Base-by-base conservation (phyloP, 1,284 basidiomycete genomes). In the Puccinia hordei region DNA sequence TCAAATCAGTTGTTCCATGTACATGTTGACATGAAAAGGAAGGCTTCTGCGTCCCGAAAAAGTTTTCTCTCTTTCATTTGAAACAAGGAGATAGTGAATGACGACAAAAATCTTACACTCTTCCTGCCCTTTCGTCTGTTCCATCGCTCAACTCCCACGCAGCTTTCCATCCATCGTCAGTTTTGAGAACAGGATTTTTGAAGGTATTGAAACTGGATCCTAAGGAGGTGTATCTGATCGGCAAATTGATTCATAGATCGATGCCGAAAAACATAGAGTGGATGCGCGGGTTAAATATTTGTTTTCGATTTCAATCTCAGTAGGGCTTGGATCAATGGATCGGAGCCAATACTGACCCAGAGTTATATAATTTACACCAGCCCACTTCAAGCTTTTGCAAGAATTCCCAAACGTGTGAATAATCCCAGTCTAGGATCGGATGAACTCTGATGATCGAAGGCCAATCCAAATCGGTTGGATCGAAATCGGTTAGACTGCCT, bases 381-480 rank as follows among this genome's bases (percentile, higher is more conserved):
- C 91, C 92, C 13, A 98, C 90, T 1, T 90, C 85, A 12, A 96
- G 87, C 81, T 88, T 88, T 9, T 91, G 88, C 51, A 99, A 87
- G 86, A 96, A 99, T 0, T 87, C 87, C 97, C 97, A 99, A 1
- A 99, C 90, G 82, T 97, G 90, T 1, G 87, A 85, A 86, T 99
- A 99, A 0, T 90, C 88, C 96, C 96, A 99, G 85, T 98, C 92
- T 72, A 99, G 92, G 83, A 99, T 93, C 0, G 97, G 96, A 85
- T 99, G 96, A 38, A 99, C 90, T 27, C 96, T 90, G 84, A 95
- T 91, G 81, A 96, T 93, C 3, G 87, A 85, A 5, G 96, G 95
- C 96, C 96, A 99, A 74, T 89, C 92, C 0, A 89, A 86, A 86
- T 98, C 95, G 8, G 94, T 96, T 83, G 90, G 91, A 82, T 91